These are phyloP conservation scores for Ganoderma boninense DNA, from an alignment of 1,284 basidiomycete species.

Conservation along the genomic window DNA sequence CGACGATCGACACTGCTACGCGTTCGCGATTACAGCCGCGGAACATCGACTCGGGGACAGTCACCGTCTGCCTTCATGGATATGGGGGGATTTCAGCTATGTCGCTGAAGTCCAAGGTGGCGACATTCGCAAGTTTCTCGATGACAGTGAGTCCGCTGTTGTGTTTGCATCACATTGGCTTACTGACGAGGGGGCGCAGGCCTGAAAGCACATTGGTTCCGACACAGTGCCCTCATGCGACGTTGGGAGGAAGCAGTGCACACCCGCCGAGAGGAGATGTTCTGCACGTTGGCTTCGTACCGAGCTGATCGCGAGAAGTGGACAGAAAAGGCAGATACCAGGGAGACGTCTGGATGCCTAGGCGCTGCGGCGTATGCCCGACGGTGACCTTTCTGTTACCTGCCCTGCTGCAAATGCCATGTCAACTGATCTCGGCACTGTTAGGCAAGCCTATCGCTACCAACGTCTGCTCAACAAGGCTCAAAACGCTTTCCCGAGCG, in stretches of 20 bases:
- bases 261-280: slow-evolving; percentile 1
- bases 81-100: slow-evolving; percentile 7
- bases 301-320: not conserved
- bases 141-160: not conserved
- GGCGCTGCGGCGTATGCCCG: too few relatives aligned
- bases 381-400: too few relatives aligned
- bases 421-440: too few relatives aligned
- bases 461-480: too few relatives aligned
- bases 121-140: not conserved
- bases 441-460: too few relatives aligned
- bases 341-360: too few relatives aligned
- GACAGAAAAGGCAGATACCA: not conserved
- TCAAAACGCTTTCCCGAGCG: too few relatives aligned
- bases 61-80: not conserved
- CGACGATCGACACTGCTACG: not conserved
- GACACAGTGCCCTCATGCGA: not conserved
- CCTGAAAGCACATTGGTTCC: not conserved
- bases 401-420: too few relatives aligned
- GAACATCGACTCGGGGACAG: not conserved
- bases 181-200: not conserved
- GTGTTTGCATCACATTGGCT: too few relatives aligned
- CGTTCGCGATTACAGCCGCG: not conserved
- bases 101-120: not conserved
- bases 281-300: not conserved
- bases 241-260: not conserved